Conservation (phyloP, 441 rosid genomes). For the Gossypium gossypioides region DNA sequence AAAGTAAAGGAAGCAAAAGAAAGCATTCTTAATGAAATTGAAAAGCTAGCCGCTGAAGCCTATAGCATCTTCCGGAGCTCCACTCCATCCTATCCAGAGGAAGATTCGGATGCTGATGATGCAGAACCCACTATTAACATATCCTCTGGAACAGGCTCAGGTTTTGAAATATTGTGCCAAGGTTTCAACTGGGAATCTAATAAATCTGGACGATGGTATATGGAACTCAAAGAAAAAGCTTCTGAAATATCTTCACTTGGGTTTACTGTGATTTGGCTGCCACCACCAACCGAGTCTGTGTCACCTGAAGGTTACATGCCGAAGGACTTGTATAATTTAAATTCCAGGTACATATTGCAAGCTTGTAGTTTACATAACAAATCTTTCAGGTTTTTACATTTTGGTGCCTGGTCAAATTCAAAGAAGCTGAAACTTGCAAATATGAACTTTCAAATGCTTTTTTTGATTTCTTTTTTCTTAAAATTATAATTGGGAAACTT, state of each 20-base stretch:
- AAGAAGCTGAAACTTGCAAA: background rate
- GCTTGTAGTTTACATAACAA: background rate
- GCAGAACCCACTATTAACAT: slow-evolving; percentile 36
- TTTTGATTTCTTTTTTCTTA: background rate
- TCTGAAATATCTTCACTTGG: slow-evolving; percentile 64
- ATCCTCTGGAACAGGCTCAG: slow-evolving; percentile 71
- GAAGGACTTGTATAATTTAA: slow-evolving; percentile 72
- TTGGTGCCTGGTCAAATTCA: background rate
- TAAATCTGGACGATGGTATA: slow-evolving; percentile 80
- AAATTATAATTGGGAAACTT: background rate
- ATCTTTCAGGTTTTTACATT: background rate
- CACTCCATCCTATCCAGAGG: slow-evolving; percentile 47
- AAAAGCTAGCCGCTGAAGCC: slow-evolving; percentile 95
- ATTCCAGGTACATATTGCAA: slow-evolving; percentile 56
- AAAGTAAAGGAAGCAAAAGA: slow-evolving; percentile 67
- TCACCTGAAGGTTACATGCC: slow-evolving; percentile 99
- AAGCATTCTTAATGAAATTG: slow-evolving; percentile 85
- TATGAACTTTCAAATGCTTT: background rate
- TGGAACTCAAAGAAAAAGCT: slow-evolving; percentile 64
- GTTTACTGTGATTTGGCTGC: slow-evolving; percentile 81
- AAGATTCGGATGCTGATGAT: slow-evolving; percentile 33
- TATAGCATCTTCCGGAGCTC: slow-evolving; percentile 83
- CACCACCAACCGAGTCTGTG: slow-evolving; percentile 95
- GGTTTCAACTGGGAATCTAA: slow-evolving; percentile 98
- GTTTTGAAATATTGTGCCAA: slow-evolving; percentile 82